Base-by-base conservation (phyloP, 1,284 basidiomycete species). In the Entoloma clypeatum region DNA sequence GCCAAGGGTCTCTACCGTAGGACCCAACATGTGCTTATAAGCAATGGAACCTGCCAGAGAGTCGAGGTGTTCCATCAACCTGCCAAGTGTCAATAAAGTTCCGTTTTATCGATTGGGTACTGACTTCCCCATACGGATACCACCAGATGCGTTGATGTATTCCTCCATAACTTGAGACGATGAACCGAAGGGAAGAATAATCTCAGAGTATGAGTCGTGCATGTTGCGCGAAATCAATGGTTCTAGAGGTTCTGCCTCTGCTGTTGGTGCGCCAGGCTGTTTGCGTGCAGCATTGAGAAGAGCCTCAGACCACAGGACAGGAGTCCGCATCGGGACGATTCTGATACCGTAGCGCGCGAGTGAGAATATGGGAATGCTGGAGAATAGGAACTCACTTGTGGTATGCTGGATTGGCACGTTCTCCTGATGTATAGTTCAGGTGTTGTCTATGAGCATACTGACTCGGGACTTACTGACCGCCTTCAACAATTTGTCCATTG, bases 1-100 rank as follows among this genome's bases (percentile, higher is more conserved):
- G 41, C 74, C 75, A 6, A 79, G 57, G 1, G 68, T 70, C 45
- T 73, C 57, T 8, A 80, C 75, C 18, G 67, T 65, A 0, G 79
- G 80, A 0, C 79, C 80, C 1, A 90, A 72, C 66, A 86, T 78
- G 61, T 89, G 86, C 53, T 87, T 84, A 63, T 90, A 91, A 2
- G 85, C 74, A 46, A 91, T 87, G 3, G 84, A 86, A 8, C 87
- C 88, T 2, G 88, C 87, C 11, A 91, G 68, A 5, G 85, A 86
- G 58, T 92, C 88, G 30, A 91, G 71, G 56, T 90, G 78, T 55
- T 85, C 80, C 75, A 85, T 79, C 19, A 85, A 61, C 50, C 69
- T 72, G 35, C 21, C 32, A 24, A 32, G 10, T 24, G 11, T 39
- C 9, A 21, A 25, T 39, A 44, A 18, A 40, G 19, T 27, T 13